Evolutionary conservation across 2,329 filamentous ascomycete genomes (phyloP).

Genomic region (Fusarium sp.): DNA sequence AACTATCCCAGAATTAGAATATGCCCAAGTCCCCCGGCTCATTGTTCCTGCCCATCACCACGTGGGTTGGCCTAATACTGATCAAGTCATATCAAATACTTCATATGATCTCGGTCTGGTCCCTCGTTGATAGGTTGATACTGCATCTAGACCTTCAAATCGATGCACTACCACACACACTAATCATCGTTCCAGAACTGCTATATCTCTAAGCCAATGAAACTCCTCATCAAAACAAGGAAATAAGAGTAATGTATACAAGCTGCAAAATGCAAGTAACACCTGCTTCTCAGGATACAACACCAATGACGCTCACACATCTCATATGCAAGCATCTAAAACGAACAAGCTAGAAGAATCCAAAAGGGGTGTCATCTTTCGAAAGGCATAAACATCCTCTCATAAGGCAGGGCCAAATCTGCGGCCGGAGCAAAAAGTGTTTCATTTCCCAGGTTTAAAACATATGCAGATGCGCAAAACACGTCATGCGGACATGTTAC

Average conservation of each 20-base stretch:
- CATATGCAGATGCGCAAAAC: conserved; percentile 11
- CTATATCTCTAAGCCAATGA: not conserved
- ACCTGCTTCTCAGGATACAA: not conserved
- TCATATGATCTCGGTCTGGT: not conserved
- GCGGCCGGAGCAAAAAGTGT: conserved; percentile 7
- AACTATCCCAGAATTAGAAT: not conserved
- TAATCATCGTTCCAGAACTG: not conserved
- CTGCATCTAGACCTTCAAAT: not conserved
- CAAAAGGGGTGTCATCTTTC: conserved; percentile 26
- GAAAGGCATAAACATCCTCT: conserved; percentile 5
- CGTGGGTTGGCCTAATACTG: not conserved
- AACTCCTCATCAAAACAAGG: not conserved
- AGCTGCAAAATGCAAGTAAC: conserved; percentile 22
- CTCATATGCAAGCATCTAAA: not conserved
- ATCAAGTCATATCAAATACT: not conserved
- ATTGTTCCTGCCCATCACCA: conserved; percentile 9
- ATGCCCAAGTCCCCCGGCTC: not conserved
- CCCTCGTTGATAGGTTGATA: not conserved
- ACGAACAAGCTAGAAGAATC: conserved; percentile 5
- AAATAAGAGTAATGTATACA: not conserved
- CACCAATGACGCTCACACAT: not conserved
- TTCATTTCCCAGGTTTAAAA: conserved; percentile 3
- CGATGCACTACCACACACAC: not conserved
- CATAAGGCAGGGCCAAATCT: conserved; percentile 3
- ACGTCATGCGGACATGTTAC: conserved; percentile 24